Conservation (phyloP, 495 filamentous ascomycete genomes). For the Hypoxylon intermedium region DNA sequence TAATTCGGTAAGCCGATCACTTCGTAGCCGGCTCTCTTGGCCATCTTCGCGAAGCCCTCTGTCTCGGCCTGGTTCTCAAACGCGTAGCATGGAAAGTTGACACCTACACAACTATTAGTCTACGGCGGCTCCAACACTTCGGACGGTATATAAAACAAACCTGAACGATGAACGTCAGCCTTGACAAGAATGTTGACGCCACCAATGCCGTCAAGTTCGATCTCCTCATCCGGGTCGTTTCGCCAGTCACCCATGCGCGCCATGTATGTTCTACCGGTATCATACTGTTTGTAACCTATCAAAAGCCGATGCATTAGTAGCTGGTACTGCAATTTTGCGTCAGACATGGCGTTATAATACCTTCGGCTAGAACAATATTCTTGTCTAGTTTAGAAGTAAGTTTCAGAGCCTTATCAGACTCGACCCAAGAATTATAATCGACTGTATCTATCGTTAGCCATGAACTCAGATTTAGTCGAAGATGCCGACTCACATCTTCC, state of each 20-base stretch:
- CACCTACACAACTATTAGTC: constrained; percentile 61
- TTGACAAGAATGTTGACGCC: constrained; percentile 98
- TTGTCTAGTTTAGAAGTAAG: constrained; percentile 75
- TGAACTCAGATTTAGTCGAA: not conserved
- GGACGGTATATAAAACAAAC: constrained; percentile 55
- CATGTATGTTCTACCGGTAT: constrained; percentile 87
- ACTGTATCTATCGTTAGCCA: constrained; percentile 57
- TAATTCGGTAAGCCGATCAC: constrained; percentile 96
- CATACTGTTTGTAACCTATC: constrained; percentile 87
- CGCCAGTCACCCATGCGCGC: constrained; percentile 89
- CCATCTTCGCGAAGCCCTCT: constrained; percentile 98
- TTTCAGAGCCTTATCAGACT: constrained; percentile 81
- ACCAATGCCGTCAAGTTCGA: constrained; percentile 93
- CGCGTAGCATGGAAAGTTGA: constrained; percentile 96
- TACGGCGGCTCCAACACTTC: not conserved
- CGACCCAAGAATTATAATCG: constrained; percentile 99
- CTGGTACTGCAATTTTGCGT: not conserved
- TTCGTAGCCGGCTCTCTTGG: constrained; percentile 92
- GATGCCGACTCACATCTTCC: constrained; percentile 76
- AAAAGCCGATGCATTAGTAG: constrained; percentile 14
- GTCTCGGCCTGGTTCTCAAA: constrained; percentile 99
- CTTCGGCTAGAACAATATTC: constrained; percentile 86
- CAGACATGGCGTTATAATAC: constrained; percentile 47
- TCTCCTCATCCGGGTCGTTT: constrained; percentile 85
- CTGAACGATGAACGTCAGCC: constrained; percentile 93